Evolutionary conservation across 805 yeast genomes (phyloP), one percentile per base, ranked within the genome.

Genomic region (Candida wancherniae): DNA sequence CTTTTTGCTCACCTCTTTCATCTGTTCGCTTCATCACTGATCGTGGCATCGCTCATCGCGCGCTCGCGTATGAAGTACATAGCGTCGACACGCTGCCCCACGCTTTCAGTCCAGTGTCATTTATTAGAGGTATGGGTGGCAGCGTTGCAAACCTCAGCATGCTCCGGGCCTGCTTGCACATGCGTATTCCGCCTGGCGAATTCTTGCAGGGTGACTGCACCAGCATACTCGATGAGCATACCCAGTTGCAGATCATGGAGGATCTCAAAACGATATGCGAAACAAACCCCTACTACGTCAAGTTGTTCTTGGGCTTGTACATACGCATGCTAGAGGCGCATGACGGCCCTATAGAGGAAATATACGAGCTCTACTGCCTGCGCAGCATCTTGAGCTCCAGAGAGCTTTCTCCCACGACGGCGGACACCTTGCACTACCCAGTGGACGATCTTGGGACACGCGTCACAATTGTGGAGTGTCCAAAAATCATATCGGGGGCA

Each of bases 401-500:
- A 9, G 67, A 61, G 19, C 32, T 58, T 20, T 40, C 40, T 1
- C 63, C 73, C 2, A 61, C 71, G 1, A 59, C 56, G 9, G 29
- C 50, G 3, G 77, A 72, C 36, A 32, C 50, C 5, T 42, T 47
- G n/a, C 70, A 69, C 34, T 45, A 50, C 8, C 37, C 10, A 34
- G 45, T 45, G 39, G 58, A 19, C 32, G 31, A 32, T 5, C 23
- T 22, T 1, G 32, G 36, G 50, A 53, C 31, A 4, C 32, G 19
- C 29, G 48, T 63, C 2, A 42, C 44, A 5, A 71, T 81, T 3
- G 58, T 57, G 36, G 92, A 83, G 46, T 67, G 75, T 0, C 90
- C 88, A 0, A 63, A 69, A 32, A 39, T 82, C 31, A 73, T 83
- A 9, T 72, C 84, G 21, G 85, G 84, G 1, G 51, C 60, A n/a